phyloP scores from a whole-genome alignment of 2,329 filamentous ascomycete genomes.

The Neofusicoccum cordaticola region DNA sequence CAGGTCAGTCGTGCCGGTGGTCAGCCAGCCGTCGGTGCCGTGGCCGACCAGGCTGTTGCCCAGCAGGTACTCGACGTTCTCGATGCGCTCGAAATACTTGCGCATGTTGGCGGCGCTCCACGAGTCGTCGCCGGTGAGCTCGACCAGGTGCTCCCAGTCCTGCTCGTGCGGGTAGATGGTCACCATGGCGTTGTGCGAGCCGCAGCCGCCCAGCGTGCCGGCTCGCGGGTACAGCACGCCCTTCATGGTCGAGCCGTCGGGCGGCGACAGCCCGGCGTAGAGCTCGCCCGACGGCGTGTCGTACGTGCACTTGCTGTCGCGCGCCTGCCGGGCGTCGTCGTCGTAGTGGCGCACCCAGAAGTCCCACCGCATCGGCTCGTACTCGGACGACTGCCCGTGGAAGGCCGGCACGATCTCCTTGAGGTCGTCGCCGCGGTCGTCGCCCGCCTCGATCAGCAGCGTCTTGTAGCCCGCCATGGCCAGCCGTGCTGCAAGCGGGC shows the following conservation, averaged over 20 bases:
- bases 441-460: constrained; percentile 60
- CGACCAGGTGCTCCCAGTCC: constrained; percentile 59
- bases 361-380: constrained; percentile 60
- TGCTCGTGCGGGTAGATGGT: constrained; percentile 58
- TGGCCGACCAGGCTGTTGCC: constrained; percentile 45
- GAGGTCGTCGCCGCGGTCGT: constrained; percentile 50
- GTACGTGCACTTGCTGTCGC: constrained; percentile 60
- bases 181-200: constrained; percentile 61
- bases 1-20: constrained; percentile 41
- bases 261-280: constrained; percentile 55
- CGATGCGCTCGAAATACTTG: constrained; percentile 53
- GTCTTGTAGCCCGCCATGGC: constrained; percentile 58
- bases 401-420: constrained; percentile 57
- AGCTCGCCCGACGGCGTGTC: constrained; percentile 48
- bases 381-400: constrained; percentile 53
- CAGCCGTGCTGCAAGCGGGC: constrained; percentile 57
- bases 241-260: constrained; percentile 49
- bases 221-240: constrained; percentile 59
- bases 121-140: constrained; percentile 58
- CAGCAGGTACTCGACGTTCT: constrained; percentile 54
- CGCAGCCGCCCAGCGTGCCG: constrained; percentile 57
- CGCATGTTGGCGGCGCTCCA: constrained; percentile 60
- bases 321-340: constrained; percentile 52
- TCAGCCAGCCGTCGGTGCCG: constrained; percentile 58
- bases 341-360: constrained; percentile 62